A percentile compares a stretch with the other conserved stretches of the same genome.
phyloP scores from a whole-genome alignment of 75 land plant genomes.

The Chamaecyparis obtusa region DNA sequence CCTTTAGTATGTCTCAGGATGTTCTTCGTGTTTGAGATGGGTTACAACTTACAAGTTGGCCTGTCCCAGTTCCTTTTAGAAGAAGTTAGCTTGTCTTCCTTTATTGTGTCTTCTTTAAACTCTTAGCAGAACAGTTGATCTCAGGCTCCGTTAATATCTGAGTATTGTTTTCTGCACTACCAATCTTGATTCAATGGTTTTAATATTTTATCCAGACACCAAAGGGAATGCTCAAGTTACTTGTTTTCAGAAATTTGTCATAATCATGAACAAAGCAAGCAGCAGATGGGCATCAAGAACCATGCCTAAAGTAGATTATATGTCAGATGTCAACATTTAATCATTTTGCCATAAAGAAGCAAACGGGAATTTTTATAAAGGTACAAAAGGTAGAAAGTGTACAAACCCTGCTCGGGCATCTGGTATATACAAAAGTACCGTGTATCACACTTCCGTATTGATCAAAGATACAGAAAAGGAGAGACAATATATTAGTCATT shows the following conservation, averaged over 20 bases:
- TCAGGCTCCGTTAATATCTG: no score
- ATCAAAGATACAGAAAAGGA: neutral
- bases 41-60: neutral
- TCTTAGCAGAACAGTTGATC: no score
- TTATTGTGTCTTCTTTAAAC: no score
- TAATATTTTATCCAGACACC: neutral
- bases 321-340: neutral
- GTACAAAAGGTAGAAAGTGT: neutral
- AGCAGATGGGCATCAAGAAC: neutral
- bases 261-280: neutral
- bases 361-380: neutral
- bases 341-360: neutral
- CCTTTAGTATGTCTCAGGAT: neutral
- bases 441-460: no score
- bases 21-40: neutral
- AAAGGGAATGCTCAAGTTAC: neutral
- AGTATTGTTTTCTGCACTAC: neutral
- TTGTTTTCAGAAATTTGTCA: no score
- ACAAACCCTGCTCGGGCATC: no score
- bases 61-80: neutral
- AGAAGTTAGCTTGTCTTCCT: neutral
- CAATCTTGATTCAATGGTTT: neutral
- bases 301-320: neutral
- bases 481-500: neutral
- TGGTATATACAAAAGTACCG: no score